Evolutionary conservation across 306 rosid genomes (phyloP).

Genomic region (Prunus fruticosa): DNA sequence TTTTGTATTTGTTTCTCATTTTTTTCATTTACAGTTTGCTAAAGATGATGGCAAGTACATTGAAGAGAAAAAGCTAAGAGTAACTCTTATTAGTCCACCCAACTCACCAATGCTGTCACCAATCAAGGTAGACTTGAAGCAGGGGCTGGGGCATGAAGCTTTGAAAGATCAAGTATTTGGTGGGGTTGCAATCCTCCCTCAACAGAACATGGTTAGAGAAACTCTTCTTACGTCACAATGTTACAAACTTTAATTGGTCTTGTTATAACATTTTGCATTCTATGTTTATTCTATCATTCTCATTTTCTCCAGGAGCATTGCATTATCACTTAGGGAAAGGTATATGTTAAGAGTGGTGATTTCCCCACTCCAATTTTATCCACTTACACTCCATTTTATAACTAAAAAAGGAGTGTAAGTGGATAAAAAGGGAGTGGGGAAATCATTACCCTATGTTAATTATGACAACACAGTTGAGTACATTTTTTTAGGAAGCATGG

Average conservation of each 20-base stretch:
- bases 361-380: too few species aligned
- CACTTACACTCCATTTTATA: too few species aligned
- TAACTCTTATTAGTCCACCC: constrained; percentile 55
- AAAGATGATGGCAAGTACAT: constrained; percentile 55
- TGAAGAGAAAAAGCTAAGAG: constrained; percentile 83
- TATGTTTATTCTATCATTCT: constrained; percentile 8
- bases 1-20: constrained; percentile 20
- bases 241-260: neutral
- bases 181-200: constrained; percentile 30
- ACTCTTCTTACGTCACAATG: constrained; percentile 17
- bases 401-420: too few species aligned
- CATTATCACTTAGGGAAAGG: neutral
- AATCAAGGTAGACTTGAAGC: constrained; percentile 46
- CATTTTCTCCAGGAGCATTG: neutral
- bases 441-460: too few species aligned
- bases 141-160: constrained; percentile 40
- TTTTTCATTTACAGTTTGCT: constrained; percentile 52
- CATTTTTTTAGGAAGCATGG: neutral
- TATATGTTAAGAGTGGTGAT: too few species aligned
- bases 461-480: neutral
- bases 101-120: constrained; percentile 59
- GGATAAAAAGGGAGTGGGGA: too few species aligned
- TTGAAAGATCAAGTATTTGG: constrained; percentile 27
- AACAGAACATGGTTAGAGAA: constrained; percentile 50
- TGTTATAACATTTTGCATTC: neutral